These are phyloP conservation scores for Fusarium anguioides DNA, from an alignment of 2,329 filamentous ascomycete species.

Conservation along the genomic window DNA sequence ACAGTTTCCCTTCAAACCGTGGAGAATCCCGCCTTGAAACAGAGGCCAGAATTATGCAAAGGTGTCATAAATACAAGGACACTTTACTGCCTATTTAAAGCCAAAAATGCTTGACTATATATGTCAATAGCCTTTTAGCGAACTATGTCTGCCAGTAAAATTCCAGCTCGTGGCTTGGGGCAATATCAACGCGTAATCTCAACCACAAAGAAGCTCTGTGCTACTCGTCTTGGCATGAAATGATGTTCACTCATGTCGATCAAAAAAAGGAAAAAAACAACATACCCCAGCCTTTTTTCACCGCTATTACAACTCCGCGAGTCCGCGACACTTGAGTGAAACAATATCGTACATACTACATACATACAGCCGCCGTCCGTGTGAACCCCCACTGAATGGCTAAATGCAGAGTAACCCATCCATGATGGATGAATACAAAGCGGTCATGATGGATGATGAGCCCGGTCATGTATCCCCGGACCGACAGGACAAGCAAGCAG, in stretches of 20 bases:
- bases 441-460: slow-evolving; percentile 26
- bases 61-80: too few species aligned
- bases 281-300: background rate
- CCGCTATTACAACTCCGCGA: slow-evolving; percentile 7
- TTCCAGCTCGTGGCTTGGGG: background rate
- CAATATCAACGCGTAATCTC: background rate
- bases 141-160: background rate
- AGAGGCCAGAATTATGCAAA: too few species aligned
- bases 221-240: background rate
- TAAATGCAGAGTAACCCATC: slow-evolving; percentile 22
- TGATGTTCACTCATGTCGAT: background rate
- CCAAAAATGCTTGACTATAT: too few species aligned
- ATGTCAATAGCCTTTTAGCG: too few species aligned
- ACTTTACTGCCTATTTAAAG: too few species aligned
- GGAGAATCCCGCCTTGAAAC: slow-evolving; percentile 12
- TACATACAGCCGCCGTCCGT: background rate
- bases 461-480: slow-evolving; percentile 19
- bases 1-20: background rate
- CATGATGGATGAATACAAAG: slow-evolving; percentile 22
- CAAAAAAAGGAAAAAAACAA: slow-evolving; percentile 1
- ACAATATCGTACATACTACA: too few species aligned
- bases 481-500: background rate
- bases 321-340: slow-evolving; percentile 2
- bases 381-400: slow-evolving; percentile 14
- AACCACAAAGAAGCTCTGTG: background rate